Conservation (phyloP, 2,329 filamentous ascomycete genomes). For the Aspergillus glaucus region DNA sequence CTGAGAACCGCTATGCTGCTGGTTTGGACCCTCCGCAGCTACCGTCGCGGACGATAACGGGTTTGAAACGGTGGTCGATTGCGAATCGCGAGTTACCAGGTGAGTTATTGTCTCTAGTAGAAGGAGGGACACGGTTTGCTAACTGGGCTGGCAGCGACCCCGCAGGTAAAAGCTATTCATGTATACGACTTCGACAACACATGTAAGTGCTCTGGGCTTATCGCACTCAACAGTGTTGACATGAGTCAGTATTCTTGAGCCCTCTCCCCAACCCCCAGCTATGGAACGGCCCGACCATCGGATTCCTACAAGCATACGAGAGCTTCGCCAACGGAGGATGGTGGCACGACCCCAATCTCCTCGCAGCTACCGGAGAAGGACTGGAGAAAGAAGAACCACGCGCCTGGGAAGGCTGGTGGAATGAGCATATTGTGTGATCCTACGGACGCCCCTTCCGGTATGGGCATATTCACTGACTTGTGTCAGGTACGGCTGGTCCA, state of each 20-base stretch:
- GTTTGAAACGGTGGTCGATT: slow-evolving; percentile 78
- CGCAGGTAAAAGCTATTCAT: slow-evolving; percentile 72
- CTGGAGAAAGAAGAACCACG: slow-evolving; percentile 72
- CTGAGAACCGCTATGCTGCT: slow-evolving; percentile 20
- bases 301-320: slow-evolving; percentile 68
- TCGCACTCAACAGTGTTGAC: slow-evolving; percentile 9
- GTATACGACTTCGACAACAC: slow-evolving; percentile 99
- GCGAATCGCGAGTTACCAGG: slow-evolving; percentile 64
- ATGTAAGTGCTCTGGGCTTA: slow-evolving; percentile 46
- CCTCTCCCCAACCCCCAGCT: slow-evolving; percentile 82
- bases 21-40: slow-evolving; percentile 14
- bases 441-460: slow-evolving; percentile 1
- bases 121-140: background rate
- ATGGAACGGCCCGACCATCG: slow-evolving; percentile 75
- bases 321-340: slow-evolving; percentile 78
- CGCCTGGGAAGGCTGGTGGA: slow-evolving; percentile 94
- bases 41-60: slow-evolving; percentile 57
- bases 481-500: slow-evolving; percentile 62
- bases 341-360: slow-evolving; percentile 91
- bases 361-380: slow-evolving; percentile 79
- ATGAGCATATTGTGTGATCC: slow-evolving; percentile 68
- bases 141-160: slow-evolving; percentile 41
- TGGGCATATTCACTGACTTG: slow-evolving; percentile 16
- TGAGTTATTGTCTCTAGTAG: slow-evolving; percentile 29
- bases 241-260: slow-evolving; percentile 69